These are phyloP conservation scores for Fusarium verrucosum DNA, from an alignment of 2,329 filamentous ascomycete genomes.

Conservation along the genomic window DNA sequence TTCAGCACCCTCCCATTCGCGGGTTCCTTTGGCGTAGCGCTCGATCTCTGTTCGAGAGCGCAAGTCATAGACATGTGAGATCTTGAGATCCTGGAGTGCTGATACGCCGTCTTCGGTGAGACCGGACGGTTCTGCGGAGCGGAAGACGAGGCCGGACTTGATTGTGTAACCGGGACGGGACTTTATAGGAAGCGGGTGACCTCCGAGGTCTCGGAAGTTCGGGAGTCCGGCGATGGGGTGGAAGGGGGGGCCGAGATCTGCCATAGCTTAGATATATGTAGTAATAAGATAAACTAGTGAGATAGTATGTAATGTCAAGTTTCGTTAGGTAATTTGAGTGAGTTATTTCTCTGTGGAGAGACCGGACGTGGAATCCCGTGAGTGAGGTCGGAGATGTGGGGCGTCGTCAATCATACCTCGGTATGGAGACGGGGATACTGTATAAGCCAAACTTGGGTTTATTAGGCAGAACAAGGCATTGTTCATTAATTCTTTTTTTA, in stretches of 20 bases:
- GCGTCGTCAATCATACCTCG: constrained; percentile 20
- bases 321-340: neutral
- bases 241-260: constrained; percentile 56
- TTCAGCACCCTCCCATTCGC: constrained; percentile 55
- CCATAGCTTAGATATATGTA: constrained; percentile 13
- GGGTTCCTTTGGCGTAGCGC: constrained; percentile 47
- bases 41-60: constrained; percentile 69
- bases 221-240: constrained; percentile 64
- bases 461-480: too few relatives aligned
- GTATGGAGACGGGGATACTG: neutral
- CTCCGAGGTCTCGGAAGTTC: constrained; percentile 76
- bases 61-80: constrained; percentile 74
- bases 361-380: neutral
- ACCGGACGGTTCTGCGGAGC: constrained; percentile 72
- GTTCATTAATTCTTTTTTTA: too few relatives aligned
- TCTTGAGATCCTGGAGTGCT: constrained; percentile 63
- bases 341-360: neutral
- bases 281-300: too few relatives aligned
- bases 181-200: constrained; percentile 59
- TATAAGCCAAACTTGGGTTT: too few relatives aligned
- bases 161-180: constrained; percentile 65
- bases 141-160: constrained; percentile 68
- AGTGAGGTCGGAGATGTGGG: constrained; percentile 26
- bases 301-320: neutral
- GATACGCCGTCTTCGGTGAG: constrained; percentile 63